These are phyloP conservation scores for Emmonsia crescens DNA, from an alignment of 2,329 filamentous ascomycete species.

Conservation along the genomic window DNA sequence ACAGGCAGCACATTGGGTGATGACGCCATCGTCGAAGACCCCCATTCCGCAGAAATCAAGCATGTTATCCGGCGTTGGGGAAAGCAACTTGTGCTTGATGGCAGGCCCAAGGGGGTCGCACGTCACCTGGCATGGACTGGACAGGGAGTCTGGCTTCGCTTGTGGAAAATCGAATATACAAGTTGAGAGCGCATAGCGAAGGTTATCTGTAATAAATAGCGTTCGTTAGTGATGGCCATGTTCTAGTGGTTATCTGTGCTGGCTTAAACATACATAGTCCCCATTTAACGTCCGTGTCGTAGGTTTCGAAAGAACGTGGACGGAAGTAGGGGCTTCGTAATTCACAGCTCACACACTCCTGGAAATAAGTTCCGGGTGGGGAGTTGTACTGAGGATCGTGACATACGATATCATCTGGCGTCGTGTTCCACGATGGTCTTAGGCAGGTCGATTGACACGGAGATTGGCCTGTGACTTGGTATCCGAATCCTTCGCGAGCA, in stretches of 20 bases:
- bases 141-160: slow-evolving; percentile 23
- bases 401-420: slow-evolving; percentile 32
- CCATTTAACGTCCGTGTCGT: slow-evolving; percentile 35
- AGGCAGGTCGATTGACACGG: slow-evolving; percentile 28
- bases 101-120: slow-evolving; percentile 27
- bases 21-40: slow-evolving; percentile 30
- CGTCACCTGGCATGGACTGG: slow-evolving; percentile 35
- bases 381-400: slow-evolving; percentile 27
- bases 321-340: slow-evolving; percentile 30
- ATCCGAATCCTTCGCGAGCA: slow-evolving; percentile 16
- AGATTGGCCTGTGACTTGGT: slow-evolving; percentile 26
- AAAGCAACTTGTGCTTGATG: slow-evolving; percentile 21
- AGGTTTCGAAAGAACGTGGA: slow-evolving; percentile 15
- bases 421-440: slow-evolving; percentile 25
- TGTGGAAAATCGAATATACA: slow-evolving; percentile 35
- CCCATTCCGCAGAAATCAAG: slow-evolving; percentile 29
- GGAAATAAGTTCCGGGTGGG: slow-evolving; percentile 27
- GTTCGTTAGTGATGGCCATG: slow-evolving; percentile 10
- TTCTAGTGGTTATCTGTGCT: neutral
- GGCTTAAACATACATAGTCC: slow-evolving; percentile 31
- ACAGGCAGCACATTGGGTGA: slow-evolving; percentile 33
- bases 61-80: slow-evolving; percentile 22
- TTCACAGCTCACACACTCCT: slow-evolving; percentile 33
- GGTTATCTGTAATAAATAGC: slow-evolving; percentile 31
- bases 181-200: slow-evolving; percentile 34